Evolutionary conservation across 352 stramenopile genomes (phyloP), one percentile per base, ranked within the genome.

Genomic region (Pythium scleroteichum): DNA sequence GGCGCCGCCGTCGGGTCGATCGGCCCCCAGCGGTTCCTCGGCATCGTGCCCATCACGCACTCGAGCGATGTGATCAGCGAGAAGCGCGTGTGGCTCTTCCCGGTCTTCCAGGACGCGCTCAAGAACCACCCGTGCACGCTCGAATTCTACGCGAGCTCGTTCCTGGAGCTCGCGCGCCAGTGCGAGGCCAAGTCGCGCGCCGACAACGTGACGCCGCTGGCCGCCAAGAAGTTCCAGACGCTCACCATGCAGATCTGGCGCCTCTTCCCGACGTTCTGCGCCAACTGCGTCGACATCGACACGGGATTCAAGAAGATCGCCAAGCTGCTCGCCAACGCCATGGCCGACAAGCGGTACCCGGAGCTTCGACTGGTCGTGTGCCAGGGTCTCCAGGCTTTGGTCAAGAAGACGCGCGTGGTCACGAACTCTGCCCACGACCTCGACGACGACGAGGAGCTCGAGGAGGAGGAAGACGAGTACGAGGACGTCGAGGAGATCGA

Each of bases 261-360:
- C 16, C 59, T 94, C 3, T 95, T 95, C 67, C 87, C 87, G 7
- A 92, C 75, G 58, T 78, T 95, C 40, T 94, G 84, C 44, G 72
- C 77, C 24, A 78, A 81, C 59, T 80, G 80, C 3, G 62, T 83
- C 24, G 87, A 95, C 62, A 78, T 95, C 49, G 79, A 88, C 60
- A 73, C 71, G 29, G 82, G 82, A 27, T 95, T 95, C 59, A 93
- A 93, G 76, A 90, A 82, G 63, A 76, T 95, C 40, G 87, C 87
- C 45, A 95, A 95, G 80, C 63, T 90, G 38, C 72, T 95, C 9
- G 84, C 85, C 14, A 95, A 92, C 48, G 87, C 87, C 35, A 93
- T 95, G 83, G 78, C 78, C 27, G 87, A 95, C 69, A 82, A 94
- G 71, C 84, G 87, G 26, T 94, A 90, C 66, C 87, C 87, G 2